Evolutionary conservation across 129 eudicot genomes (phyloP), one percentile per base, ranked within the genome.

Genomic region (Escallonia rubra): DNA sequence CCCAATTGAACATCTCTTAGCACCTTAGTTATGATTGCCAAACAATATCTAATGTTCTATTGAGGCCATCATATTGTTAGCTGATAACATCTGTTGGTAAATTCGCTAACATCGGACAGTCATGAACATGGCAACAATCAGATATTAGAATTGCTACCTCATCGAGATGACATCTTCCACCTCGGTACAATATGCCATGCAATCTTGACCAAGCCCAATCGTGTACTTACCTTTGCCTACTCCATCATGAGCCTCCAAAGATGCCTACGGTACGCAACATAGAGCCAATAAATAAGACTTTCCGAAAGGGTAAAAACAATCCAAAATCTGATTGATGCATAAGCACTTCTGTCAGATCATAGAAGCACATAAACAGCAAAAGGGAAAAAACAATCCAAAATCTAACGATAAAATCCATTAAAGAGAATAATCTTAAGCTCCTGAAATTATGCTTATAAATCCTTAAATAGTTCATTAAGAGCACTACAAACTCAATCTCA

Each of bases 161-260:
- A 94, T 94, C 44, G 99, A 94, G 80, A 94, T 94, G 62, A 94
- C 96, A 70, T 94, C 99, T 94, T 94, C 99, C 51, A 94, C 99
- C 79, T 94, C 99, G 11, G 95, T 79, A 67, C 99, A 94, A 75
- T 89, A 94, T 54, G 83, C 96, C 99, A 94, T 94, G 83, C 99
- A 89, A 81, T 94, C 99, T 70, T 94, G 99, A 57, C 99, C 99
- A 11, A 94, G 95, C 51, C 99, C 99, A 71, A 94, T 94, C 41
- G 99, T 94, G 80, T 94, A 94, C 61, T 94, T 94, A 69, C 99
- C 99, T 76, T 89, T 94, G 61, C 99, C 89, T 49, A 84, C 99
- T 68, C 97, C 97, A 83, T 94, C 99, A 69, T 84, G 88, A 72
- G 85, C 85, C 80, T 94, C 99, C 72, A 94, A 68, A 16, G 83